Conservation (phyloP, 768 basidiomycete species). For the Austroboletus festivus region DNA sequence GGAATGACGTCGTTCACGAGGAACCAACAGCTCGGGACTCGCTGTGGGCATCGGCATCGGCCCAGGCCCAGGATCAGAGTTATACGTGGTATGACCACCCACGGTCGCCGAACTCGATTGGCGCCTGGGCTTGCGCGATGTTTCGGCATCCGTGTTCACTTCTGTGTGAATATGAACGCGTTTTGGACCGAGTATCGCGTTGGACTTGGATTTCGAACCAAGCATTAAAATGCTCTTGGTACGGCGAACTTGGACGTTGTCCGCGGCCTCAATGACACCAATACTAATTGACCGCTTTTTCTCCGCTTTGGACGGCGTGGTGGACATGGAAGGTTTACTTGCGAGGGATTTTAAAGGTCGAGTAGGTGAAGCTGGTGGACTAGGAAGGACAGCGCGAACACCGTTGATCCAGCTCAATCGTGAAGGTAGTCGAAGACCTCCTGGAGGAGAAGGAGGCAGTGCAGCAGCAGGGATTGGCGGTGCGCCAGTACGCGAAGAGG, state of each 20-base stretch:
- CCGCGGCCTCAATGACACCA: constrained; percentile 31
- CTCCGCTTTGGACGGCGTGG: constrained; percentile 8
- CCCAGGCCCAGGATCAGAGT: neutral
- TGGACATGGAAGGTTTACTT: neutral
- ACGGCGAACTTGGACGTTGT: constrained; percentile 20
- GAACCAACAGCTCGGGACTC: constrained; percentile 21
- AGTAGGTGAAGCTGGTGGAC: constrained; percentile 30
- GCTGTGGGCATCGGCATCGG: neutral
- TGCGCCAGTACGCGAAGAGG: constrained; percentile 9
- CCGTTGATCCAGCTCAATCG: constrained; percentile 29
- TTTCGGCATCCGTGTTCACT: too few relatives aligned
- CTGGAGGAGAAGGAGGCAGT: constrained; percentile 26
- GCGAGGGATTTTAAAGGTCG: constrained; percentile 11
- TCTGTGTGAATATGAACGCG: constrained; percentile 31
- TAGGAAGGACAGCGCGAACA: constrained; percentile 27
- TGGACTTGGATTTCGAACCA: constrained; percentile 25
- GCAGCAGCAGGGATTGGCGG: constrained; percentile 7
- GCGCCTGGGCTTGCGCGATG: constrained; percentile 20
- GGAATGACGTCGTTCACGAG: constrained; percentile 30
- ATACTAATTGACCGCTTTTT: constrained; percentile 23
- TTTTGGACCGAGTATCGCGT: constrained; percentile 18
- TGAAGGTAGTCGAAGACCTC: constrained; percentile 31
- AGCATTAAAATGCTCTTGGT: constrained; percentile 34
- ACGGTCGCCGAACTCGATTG: constrained; percentile 25
- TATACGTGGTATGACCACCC: neutral